A percentile compares a stretch with the other conserved stretches of the same genome.
These are phyloP conservation scores for Athelia psychrophila DNA, from an alignment of 1,284 basidiomycete genomes.

Conservation along the genomic window DNA sequence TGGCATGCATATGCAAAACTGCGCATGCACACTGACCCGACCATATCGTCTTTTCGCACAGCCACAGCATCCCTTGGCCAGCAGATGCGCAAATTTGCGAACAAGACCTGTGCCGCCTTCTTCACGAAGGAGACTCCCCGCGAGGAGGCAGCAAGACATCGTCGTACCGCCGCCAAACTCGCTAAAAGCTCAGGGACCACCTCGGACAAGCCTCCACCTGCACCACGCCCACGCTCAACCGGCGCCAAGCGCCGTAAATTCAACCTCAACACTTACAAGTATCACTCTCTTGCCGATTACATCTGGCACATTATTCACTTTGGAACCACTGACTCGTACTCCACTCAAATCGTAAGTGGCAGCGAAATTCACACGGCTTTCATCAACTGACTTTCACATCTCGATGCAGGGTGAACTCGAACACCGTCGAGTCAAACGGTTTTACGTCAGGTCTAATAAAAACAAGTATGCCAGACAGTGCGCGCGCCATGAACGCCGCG, in stretches of 20 bases:
- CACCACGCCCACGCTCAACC: not conserved
- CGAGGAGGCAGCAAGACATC: slow-evolving; percentile 12
- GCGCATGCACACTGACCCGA: slow-evolving; percentile 16
- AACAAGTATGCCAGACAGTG: slow-evolving; percentile 21
- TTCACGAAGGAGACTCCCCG: slow-evolving; percentile 19
- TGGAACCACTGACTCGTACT: slow-evolving; percentile 27
- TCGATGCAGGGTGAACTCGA: slow-evolving; percentile 27
- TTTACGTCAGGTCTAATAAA: slow-evolving; percentile 30
- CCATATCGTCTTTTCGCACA: slow-evolving; percentile 9
- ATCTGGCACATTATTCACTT: slow-evolving; percentile 12
- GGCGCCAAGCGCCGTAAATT: slow-evolving; percentile 5
- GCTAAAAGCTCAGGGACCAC: not conserved
- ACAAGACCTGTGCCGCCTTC: slow-evolving; percentile 12
- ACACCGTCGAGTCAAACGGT: slow-evolving; percentile 27
- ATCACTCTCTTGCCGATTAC: slow-evolving; percentile 24
- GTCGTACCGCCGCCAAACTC: slow-evolving; percentile 4
- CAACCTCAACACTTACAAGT: slow-evolving; percentile 25
- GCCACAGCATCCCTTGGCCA: slow-evolving; percentile 13
- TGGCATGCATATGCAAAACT: slow-evolving; percentile 25
- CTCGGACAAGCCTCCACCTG: not conserved
- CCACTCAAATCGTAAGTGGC: not conserved
- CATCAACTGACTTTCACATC: no score
- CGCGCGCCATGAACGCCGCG: slow-evolving; percentile 15
- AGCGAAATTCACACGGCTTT: no score
- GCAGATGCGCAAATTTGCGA: slow-evolving; percentile 12